A percentile compares a stretch with the other conserved stretches of the same genome.
phyloP scores from a whole-genome alignment of 495 filamentous ascomycete species.

The Tuber borchii region DNA sequence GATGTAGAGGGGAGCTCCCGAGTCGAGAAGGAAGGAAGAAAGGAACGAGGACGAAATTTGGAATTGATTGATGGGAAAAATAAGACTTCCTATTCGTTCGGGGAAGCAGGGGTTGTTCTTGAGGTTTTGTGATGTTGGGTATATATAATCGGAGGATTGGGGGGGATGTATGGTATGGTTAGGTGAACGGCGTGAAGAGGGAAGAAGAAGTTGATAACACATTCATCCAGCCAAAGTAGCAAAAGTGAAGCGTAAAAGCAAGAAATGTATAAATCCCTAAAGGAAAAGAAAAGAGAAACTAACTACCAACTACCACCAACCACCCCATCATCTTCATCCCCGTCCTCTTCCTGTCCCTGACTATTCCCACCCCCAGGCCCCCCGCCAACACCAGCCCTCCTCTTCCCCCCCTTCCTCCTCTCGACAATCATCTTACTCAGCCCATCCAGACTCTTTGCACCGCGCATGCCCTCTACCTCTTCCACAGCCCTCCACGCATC shows the following conservation, averaged over 20 bases:
- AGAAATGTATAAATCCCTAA: neutral
- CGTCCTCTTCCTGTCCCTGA: neutral
- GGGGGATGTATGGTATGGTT: neutral
- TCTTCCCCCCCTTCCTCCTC: conserved; percentile 14
- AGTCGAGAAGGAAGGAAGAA: neutral
- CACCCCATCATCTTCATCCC: neutral
- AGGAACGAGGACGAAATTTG: neutral
- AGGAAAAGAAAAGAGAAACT: neutral
- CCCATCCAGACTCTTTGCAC: conserved; percentile 32
- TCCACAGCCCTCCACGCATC: conserved; percentile 26
- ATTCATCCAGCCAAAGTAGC: neutral
- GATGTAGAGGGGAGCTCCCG: neutral
- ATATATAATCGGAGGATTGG: neutral
- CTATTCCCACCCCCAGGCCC: conserved; percentile 17
- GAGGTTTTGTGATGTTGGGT: neutral
- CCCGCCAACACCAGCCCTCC: conserved; percentile 11
- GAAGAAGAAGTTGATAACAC: neutral
- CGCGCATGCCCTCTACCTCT: conserved; percentile 31
- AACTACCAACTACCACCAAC: neutral
- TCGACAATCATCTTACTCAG: conserved; percentile 39
- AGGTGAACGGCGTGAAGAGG: neutral
- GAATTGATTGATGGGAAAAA: neutral
- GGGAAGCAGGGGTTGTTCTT: neutral
- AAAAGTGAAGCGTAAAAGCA: neutral
- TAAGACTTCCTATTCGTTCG: neutral